Percentiles rank a stretch among this genome's conserved stretches.
Evolutionary conservation across 345 rosid genomes (phyloP).

Genomic region (Trapa incisa): DNA sequence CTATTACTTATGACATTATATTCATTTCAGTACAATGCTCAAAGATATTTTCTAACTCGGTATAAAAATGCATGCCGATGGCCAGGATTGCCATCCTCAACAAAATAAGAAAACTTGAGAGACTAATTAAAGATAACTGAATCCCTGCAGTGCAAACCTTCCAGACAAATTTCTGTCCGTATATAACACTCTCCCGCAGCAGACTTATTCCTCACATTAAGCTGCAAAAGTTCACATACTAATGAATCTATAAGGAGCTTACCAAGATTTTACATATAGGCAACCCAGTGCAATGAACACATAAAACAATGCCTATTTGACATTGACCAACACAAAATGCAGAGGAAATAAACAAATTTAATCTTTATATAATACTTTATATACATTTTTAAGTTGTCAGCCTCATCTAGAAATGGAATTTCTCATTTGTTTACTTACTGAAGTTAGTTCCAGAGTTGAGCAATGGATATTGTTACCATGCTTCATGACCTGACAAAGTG

Average conservation of each 20-base stretch:
- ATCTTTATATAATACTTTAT: not conserved
- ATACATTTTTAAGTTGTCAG: not conserved
- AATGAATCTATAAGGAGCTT: not conserved
- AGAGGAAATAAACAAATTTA: not conserved
- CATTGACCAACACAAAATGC: not conserved
- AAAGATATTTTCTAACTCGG: not conserved
- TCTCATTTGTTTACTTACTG: conserved; percentile 43
- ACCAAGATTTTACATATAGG: not conserved
- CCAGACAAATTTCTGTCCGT: conserved; percentile 84
- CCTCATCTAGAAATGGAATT: not conserved
- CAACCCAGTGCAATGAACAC: not conserved
- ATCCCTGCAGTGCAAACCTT: conserved; percentile 47
- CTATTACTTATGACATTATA: not conserved
- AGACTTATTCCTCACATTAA: conserved; percentile 88
- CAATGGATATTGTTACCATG: conserved; percentile 90
- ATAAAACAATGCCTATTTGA: not conserved
- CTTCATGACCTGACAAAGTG: conserved; percentile 51
- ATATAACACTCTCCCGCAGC: conserved; percentile 87
- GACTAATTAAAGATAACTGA: not conserved
- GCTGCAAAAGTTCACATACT: conserved; percentile 34
- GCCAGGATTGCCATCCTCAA: not conserved
- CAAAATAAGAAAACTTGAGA: not conserved
- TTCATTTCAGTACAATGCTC: not conserved
- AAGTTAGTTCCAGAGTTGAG: conserved; percentile 88
- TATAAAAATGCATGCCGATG: not conserved